Evolutionary conservation across 2,329 filamentous ascomycete species (phyloP).

Genomic region (Teratosphaeria nubilosa): DNA sequence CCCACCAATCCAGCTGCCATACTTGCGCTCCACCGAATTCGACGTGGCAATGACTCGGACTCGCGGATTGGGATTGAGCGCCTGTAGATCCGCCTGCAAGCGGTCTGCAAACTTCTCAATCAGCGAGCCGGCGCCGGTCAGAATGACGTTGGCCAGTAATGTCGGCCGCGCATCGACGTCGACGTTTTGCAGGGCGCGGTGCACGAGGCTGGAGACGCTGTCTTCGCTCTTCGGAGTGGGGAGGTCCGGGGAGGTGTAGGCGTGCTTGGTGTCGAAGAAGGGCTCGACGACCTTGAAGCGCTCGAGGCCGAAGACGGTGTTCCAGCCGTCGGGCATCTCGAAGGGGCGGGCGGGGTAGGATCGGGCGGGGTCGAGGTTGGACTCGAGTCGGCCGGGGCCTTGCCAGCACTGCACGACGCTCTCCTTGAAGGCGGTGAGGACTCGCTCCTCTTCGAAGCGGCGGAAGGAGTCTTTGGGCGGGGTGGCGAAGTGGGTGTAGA

Average conservation of each 20-base stretch:
- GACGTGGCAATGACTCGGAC: constrained; percentile 84
- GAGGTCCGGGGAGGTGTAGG: constrained; percentile 44
- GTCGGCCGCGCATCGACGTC: constrained; percentile 82
- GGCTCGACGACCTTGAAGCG: constrained; percentile 79
- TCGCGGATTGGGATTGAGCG: constrained; percentile 72
- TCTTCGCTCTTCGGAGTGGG: constrained; percentile 51
- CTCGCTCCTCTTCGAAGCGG: constrained; percentile 78
- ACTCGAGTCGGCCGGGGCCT: constrained; percentile 58
- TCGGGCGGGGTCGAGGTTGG: constrained; percentile 67
- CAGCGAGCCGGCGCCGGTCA: constrained; percentile 79
- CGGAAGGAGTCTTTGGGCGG: constrained; percentile 62
- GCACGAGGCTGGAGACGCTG: constrained; percentile 75
- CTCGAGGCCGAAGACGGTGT: constrained; percentile 86
- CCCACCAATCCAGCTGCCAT: constrained; percentile 91
- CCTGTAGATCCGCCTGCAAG: constrained; percentile 70
- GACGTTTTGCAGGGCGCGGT: constrained; percentile 63
- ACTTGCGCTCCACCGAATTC: constrained; percentile 77
- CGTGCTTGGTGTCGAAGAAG: constrained; percentile 78
- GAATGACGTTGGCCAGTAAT: constrained; percentile 79
- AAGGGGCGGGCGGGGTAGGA: constrained; percentile 73
- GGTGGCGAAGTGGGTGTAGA: constrained; percentile 58
- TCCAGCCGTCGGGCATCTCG: constrained; percentile 94
- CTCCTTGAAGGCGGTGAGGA: constrained; percentile 94
- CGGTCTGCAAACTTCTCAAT: constrained; percentile 89
- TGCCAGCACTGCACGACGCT: constrained; percentile 91